Evolutionary conservation across 1,284 basidiomycete species (phyloP).

Genomic region (Xanthoconium separans): DNA sequence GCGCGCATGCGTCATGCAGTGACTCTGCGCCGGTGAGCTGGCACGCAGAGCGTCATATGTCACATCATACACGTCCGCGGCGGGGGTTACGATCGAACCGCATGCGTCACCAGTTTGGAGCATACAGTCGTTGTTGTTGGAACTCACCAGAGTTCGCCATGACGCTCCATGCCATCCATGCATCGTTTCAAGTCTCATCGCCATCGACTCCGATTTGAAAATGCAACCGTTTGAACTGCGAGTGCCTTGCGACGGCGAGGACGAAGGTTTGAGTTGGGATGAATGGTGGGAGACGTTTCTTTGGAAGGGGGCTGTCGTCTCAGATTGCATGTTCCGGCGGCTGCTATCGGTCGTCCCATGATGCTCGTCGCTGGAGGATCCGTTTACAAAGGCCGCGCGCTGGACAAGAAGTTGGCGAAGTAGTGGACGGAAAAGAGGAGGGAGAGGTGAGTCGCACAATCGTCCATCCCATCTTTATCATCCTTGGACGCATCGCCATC

Average conservation of each 20-base stretch:
- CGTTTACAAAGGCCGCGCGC: not conserved
- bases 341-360: too few relatives aligned
- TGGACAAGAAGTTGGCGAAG: not conserved
- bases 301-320: too few relatives aligned
- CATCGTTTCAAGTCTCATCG: not conserved
- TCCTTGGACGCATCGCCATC: slow-evolving; percentile 13
- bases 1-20: not conserved
- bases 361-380: too few relatives aligned
- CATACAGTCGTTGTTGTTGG: not conserved
- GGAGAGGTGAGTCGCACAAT: not conserved
- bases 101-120: not conserved
- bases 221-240: not conserved
- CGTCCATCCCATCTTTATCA: slow-evolving; percentile 13
- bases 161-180: not conserved
- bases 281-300: too few relatives aligned
- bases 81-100: not conserved
- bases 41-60: not conserved
- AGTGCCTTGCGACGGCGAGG: too few relatives aligned
- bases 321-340: too few relatives aligned
- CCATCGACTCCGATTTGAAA: not conserved
- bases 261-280: too few relatives aligned
- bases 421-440: not conserved
- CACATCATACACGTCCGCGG: not conserved
- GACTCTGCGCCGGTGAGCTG: not conserved
- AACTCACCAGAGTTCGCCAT: not conserved